Evolutionary conservation across 345 rosid genomes (phyloP), one percentile per base, ranked within the genome.

Genomic region (Theobroma cacao): DNA sequence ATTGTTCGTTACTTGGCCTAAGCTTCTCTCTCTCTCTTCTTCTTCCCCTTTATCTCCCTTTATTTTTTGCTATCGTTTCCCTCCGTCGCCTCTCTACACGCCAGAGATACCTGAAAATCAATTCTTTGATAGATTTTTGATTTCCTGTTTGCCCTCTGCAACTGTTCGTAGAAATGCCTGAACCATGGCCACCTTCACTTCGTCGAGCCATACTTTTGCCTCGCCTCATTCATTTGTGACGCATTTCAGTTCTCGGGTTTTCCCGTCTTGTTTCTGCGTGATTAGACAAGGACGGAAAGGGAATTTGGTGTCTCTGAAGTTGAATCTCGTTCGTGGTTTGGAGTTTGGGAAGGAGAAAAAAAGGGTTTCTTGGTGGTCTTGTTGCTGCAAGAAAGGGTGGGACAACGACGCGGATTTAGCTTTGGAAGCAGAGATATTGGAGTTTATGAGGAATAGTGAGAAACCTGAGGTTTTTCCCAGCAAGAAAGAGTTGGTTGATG

Each of bases 141-240:
- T 20, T 50, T 45, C 1, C 47, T 38, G 45, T 31, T 55, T 56
- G 73, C 65, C 55, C 56, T 56, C 82, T 50, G 81, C 12, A 79
- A 53, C 67, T 84, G 92, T 84, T 92, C 82, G 92, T 82, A 89
- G 97, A 95, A 92, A 95, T 95, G 99, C 99, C 89, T 87, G 91
- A 91, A 83, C 86, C 81, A 95, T 95, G 99, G 87, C 82, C 48
- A 84, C 92, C 74, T 72, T 89, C 81, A 85, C 81, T 31, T 84
- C 81, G 7, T 76, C 90, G 26, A 41, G 78, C 77, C 81, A 77
- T 18, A 52, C 80, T 71, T 58, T 88, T 74, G 41, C 76, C 59
- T 50, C 77, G 40, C 82, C 79, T 15, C 47, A 24, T 61, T 81
- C 82, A 75, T 64, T 78, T 68, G 24, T 77, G 47, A 70, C 82